A percentile compares a stretch with the other conserved stretches of the same genome.
Evolutionary conservation across 768 basidiomycete species (phyloP).

Genomic region (Stropharia rugosoannulata): DNA sequence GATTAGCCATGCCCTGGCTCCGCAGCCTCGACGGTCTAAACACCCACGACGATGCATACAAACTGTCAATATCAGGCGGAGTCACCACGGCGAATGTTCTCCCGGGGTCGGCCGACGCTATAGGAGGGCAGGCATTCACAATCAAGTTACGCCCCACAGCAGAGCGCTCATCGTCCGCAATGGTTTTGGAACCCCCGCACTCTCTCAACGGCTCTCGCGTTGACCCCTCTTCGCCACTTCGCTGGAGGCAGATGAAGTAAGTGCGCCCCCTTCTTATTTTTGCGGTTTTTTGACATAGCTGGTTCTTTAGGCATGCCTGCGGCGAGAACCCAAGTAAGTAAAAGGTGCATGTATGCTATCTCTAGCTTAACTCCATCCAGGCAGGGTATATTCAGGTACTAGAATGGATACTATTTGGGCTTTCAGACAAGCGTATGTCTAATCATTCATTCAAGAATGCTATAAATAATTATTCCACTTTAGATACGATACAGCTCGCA

Average conservation of each 20-base stretch:
- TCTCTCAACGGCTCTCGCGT: slow-evolving; percentile 41
- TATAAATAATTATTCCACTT: not conserved
- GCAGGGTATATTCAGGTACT: slow-evolving; percentile 43
- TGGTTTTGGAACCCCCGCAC: slow-evolving; percentile 77
- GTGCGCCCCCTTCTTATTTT: slow-evolving; percentile 12
- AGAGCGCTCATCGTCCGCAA: slow-evolving; percentile 69
- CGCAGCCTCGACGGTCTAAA: slow-evolving; percentile 74
- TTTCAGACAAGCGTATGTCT: slow-evolving; percentile 53
- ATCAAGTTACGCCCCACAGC: slow-evolving; percentile 76
- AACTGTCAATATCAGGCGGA: slow-evolving; percentile 69
- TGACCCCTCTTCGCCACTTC: slow-evolving; percentile 38
- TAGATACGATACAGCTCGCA: slow-evolving; percentile 60
- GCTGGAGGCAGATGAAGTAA: slow-evolving; percentile 77
- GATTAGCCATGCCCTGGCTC: slow-evolving; percentile 51
- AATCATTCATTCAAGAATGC: slow-evolving; percentile 25
- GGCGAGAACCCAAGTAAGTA: slow-evolving; percentile 56
- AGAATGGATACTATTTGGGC: slow-evolving; percentile 69
- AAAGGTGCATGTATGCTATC: not conserved
- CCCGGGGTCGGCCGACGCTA: slow-evolving; percentile 69
- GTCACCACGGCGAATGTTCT: slow-evolving; percentile 75
- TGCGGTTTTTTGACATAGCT: not conserved
- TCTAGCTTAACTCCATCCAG: slow-evolving; percentile 22
- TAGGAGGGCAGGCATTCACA: slow-evolving; percentile 82
- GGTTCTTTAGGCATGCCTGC: slow-evolving; percentile 41
- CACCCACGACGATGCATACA: slow-evolving; percentile 71